phyloP scores from a whole-genome alignment of 2,329 filamentous ascomycete genomes.

The Hypocrella siamensis region DNA sequence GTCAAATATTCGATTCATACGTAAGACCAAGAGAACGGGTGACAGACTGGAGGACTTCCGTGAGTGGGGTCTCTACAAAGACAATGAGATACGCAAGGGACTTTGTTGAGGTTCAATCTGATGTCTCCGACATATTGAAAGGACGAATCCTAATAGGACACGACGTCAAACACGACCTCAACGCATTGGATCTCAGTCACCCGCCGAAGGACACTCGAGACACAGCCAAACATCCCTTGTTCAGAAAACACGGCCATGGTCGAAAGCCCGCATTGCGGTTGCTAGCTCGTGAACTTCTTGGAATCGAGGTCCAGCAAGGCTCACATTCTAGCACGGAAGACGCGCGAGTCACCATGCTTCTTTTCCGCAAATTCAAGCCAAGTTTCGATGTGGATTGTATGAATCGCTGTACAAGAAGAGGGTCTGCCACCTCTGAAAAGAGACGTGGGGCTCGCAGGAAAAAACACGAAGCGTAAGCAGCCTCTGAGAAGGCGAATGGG shows the following conservation, averaged over 20 bases:
- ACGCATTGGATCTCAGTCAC: conserved; percentile 63
- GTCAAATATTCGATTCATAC: conserved; percentile 87
- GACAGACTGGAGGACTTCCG: conserved; percentile 76
- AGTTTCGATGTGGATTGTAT: conserved; percentile 72
- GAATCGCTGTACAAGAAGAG: conserved; percentile 40
- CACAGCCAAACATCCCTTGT: conserved; percentile 63
- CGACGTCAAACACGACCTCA: conserved; percentile 64
- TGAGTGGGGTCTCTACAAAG: conserved; percentile 66
- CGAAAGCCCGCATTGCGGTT: conserved; percentile 51
- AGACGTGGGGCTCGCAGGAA: too few relatives aligned
- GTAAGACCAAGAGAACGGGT: conserved; percentile 65
- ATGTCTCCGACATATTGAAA: conserved; percentile 52
- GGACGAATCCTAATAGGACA: conserved; percentile 70
- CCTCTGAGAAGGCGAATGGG: too few relatives aligned
- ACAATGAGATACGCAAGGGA: conserved; percentile 54
- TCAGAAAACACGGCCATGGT: conserved; percentile 52
- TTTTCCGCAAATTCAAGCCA: conserved; percentile 71
- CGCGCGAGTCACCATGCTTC: conserved; percentile 75
- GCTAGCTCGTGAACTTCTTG: conserved; percentile 40
- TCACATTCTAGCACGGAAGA: conserved; percentile 59
- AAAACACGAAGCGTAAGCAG: too few relatives aligned
- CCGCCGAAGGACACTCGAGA: conserved; percentile 67
- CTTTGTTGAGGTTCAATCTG: conserved; percentile 63
- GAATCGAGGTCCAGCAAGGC: conserved; percentile 46
- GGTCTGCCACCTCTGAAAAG: not conserved